Conservation (phyloP, 2,329 filamentous ascomycete species). For the Westerdykella aurantiaca region DNA sequence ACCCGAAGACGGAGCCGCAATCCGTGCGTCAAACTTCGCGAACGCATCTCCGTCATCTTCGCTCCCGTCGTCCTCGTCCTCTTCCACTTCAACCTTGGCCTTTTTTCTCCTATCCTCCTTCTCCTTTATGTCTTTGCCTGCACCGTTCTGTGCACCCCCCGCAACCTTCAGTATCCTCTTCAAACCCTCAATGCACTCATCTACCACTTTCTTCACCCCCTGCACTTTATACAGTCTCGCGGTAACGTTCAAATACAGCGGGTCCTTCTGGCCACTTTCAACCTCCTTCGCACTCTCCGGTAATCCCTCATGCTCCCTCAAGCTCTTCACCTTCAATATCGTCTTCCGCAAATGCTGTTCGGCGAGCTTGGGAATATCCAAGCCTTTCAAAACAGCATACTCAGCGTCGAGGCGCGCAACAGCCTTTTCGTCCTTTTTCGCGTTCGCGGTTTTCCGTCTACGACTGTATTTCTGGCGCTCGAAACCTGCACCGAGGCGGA, state of each 20-base stretch:
- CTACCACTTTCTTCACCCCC: slow-evolving; percentile 52
- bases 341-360: slow-evolving; percentile 53
- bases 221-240: slow-evolving; percentile 56
- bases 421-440: slow-evolving; percentile 43
- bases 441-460: slow-evolving; percentile 52
- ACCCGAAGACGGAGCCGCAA: slow-evolving; percentile 36
- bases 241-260: slow-evolving; percentile 52
- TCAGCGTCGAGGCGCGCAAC: slow-evolving; percentile 59
- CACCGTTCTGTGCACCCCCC: slow-evolving; percentile 5
- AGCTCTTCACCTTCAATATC: slow-evolving; percentile 52
- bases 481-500: slow-evolving; percentile 69
- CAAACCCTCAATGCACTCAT: slow-evolving; percentile 41
- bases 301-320: slow-evolving; percentile 48
- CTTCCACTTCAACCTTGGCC: slow-evolving; percentile 11
- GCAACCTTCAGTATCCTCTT: slow-evolving; percentile 35
- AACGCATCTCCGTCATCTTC: slow-evolving; percentile 32
- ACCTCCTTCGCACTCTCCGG: slow-evolving; percentile 34
- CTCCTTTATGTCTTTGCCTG: slow-evolving; percentile 2
- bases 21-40: slow-evolving; percentile 33
- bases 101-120: slow-evolving; percentile 12
- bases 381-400: slow-evolving; percentile 52
- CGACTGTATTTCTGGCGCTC: slow-evolving; percentile 69
- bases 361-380: slow-evolving; percentile 48
- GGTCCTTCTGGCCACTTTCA: slow-evolving; percentile 38
- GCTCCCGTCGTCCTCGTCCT: slow-evolving; percentile 10